Evolutionary conservation across 2,329 filamentous ascomycete genomes (phyloP), one percentile per base, ranked within the genome.

Genomic region (Epichloe sylvatica): DNA sequence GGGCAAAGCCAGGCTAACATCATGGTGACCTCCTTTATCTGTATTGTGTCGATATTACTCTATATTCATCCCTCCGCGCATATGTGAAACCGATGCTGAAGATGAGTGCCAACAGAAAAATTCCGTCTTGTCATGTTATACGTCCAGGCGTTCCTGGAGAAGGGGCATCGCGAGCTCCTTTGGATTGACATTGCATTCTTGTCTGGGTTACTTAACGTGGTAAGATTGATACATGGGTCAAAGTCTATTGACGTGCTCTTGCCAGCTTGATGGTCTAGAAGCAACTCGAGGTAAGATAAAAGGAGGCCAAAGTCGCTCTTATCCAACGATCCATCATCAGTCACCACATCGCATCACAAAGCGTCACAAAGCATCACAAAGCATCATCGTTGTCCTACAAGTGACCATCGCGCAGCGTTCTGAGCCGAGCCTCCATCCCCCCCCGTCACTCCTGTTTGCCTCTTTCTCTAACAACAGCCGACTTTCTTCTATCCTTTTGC

Each of bases 161-260:
- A 46, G 21, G 45, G 21, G 5, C 13, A 30, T 23, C n/a, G n/a
- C 19, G 39, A 46, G 7, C 47, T 52, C 53, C 51, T 52, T 45
- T 48, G 39, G 47, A 51, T 52, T 54, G 51, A 41, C 34, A 56
- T 51, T 52, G 49, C 51, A 53, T 51, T 53, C 45, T 51, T 37
- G 17, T 33, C 45, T 9, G 11, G n/a, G 8, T 19, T 15, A 21
- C 4, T 17, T 11, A 8, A 34, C 25, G 11, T 7, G 12, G 13
- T 2, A 8, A n/a, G 13, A 17, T 39, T 9, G 11, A 23, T 35
- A 12, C 17, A 36, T 21, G 8, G 33, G 25, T n/a, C 13, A 41
- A 13, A 23, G 25, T 11, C 36, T 41, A 8, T 34, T 33, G 13
- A 33, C 13, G 15, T 13, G 9, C 7, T 15, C n/a, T 12, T 21